Conservation (phyloP, 768 basidiomycete genomes). For the Russula vinacea region DNA sequence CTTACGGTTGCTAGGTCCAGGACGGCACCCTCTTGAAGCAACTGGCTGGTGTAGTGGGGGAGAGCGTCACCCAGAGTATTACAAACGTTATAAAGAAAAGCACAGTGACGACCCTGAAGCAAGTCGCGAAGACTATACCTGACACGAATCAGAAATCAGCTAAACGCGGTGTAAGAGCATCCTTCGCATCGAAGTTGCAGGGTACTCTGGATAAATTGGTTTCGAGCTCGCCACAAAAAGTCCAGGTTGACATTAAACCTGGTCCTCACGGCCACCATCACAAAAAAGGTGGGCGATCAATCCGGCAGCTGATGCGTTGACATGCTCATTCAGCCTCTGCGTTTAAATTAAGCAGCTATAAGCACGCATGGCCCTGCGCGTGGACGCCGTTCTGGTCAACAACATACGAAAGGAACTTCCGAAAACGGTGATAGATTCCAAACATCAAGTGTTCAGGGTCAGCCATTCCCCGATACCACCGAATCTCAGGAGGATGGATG, state of each 20-base stretch:
- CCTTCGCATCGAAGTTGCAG: conserved; percentile 10
- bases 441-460: neutral
- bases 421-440: neutral
- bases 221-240: conserved; percentile 7
- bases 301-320: neutral
- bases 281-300: neutral
- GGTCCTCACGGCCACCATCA: neutral
- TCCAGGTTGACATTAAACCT: conserved; percentile 3
- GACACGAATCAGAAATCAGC: neutral
- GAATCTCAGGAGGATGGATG: neutral
- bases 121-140: neutral
- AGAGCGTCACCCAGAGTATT: conserved; percentile 7
- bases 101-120: neutral
- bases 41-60: conserved; percentile 8
- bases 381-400: neutral
- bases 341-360: neutral
- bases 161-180: neutral
- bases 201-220: neutral
- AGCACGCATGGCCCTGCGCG: neutral
- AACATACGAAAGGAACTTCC: neutral
- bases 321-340: neutral
- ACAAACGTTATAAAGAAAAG: conserved; percentile 3
- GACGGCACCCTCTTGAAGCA: conserved; percentile 5
- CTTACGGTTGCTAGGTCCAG: conserved; percentile 1
- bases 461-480: neutral